Percentiles rank a stretch among this genome's conserved stretches.
These are phyloP conservation scores for Bothia castanella DNA, from an alignment of 1,284 basidiomycete species.

Conservation along the genomic window DNA sequence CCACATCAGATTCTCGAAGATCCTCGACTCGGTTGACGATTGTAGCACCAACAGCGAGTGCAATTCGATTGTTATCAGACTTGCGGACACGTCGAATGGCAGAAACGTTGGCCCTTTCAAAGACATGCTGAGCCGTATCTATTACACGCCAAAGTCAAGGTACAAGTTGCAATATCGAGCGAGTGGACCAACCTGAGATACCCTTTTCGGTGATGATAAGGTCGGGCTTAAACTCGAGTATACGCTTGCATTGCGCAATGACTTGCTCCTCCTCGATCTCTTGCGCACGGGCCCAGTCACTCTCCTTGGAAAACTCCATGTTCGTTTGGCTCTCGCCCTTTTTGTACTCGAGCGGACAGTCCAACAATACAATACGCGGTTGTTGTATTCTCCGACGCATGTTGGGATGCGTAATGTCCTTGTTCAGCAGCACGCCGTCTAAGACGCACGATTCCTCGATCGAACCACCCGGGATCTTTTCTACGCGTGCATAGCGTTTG, in stretches of 20 bases:
- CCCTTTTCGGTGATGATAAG: constrained; percentile 98
- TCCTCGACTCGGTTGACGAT: constrained; percentile 98
- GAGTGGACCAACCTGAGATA: constrained; percentile 67
- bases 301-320: constrained; percentile 95
- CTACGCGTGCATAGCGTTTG: constrained; percentile 96
- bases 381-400: constrained; percentile 92
- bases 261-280: constrained; percentile 98
- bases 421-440: constrained; percentile 95
- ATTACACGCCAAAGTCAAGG: not conserved
- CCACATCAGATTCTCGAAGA: constrained; percentile 87
- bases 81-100: constrained; percentile 94
- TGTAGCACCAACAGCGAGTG: constrained; percentile 91
- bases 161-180: not conserved
- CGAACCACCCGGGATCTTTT: constrained; percentile 96
- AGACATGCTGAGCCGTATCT: constrained; percentile 94
- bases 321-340: constrained; percentile 99
- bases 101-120: constrained; percentile 87
- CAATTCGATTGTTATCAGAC: constrained; percentile 98
- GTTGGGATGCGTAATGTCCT: constrained; percentile 97
- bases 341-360: constrained; percentile 98
- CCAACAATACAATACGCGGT: constrained; percentile 87
- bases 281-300: constrained; percentile 90
- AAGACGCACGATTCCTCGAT: constrained; percentile 92
- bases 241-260: constrained; percentile 81
- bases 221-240: constrained; percentile 94